Evolutionary conservation across 2,329 filamentous ascomycete genomes (phyloP), one percentile per base, ranked within the genome.

Genomic region (Monilinia aucupariae): DNA sequence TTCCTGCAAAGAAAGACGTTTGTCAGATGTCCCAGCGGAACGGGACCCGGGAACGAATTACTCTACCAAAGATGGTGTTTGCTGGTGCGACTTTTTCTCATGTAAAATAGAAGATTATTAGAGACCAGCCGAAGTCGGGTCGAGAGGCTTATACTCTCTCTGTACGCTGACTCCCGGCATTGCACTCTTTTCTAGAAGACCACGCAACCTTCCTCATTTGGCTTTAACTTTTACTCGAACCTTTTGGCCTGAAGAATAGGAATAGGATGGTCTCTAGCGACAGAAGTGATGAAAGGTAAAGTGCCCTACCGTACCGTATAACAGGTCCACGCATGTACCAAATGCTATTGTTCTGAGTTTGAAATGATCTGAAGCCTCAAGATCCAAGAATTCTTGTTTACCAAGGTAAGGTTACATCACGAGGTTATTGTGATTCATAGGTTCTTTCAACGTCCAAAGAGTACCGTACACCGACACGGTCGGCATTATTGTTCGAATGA

Each of bases 401-500:
- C 41, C 41, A 9, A 17, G n/a, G 4, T 58, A 34, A 30, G 32
- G 43, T 47, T 58, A 13, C 27, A 58, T 58, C n/a, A 13, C 41
- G 27, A 58, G 54, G 20, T 22, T 27, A 22, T 30, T 34, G 8
- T 53, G 37, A 27, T 54, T 27, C 32, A 25, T 34, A 39, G 30
- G 13, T 22, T 56, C 53, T 45, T 45, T 45, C 53, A 45, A 22
- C 17, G 41, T 34, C n/a, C 39, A 56, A 47, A 47, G 27, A 34
- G 53, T 39, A 39, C 12, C 4, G 13, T 17, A 47, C 27, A 58
- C 41, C 54, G 30, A 59, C 20, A 47, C 59, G 50, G 59, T 30
- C 59, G 50, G 59, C 39, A 55, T 30, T 61, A 61, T 55, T 61
- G 47, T 39, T 61, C 39, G 20, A 43, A 45, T 45, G 2, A 47